Evolutionary conservation across 1,284 basidiomycete species (phyloP), one percentile per base, ranked within the genome.

Genomic region (Ustilago shanxiensis): DNA sequence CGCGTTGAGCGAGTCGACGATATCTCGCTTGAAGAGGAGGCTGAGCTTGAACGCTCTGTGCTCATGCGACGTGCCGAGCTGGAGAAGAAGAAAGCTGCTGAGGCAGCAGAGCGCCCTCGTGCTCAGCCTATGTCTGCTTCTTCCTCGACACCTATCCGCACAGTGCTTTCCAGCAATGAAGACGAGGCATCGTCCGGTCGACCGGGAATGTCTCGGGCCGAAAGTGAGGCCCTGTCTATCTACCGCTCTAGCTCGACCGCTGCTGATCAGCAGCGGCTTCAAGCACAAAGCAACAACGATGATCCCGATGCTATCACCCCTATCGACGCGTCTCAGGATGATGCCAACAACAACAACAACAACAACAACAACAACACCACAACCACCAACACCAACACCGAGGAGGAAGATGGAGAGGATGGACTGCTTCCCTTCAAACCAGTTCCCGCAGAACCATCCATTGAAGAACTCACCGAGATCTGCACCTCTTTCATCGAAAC

Each of bases 401-500:
- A 35, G 35, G 26, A 60, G 2, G 55, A 53, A 2, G 52, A 57
- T 22, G 70, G 59, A 8, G 62, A 71, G 18, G 20, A 37, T 8
- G 72, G 59, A 9, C 11, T 72, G 45, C 41, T 64, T 18, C 75
- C 70, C 0, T 73, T 77, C 67, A 55, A 53, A 22, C 75, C 71
- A 2, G 80, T 61, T 29, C 83, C 72, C 28, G 66, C 79, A 63
- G 89, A 77, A 37, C 79, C 65, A 35, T 80, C 91, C n/a, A 93
- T 91, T 55, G 88, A 89, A 31, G 90, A 91, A 75, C 89, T 97
- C 51, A 91, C 95, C 87, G 88, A 88, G 4, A 90, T 90, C 29
- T 98, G 95, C 86, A 90, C 90, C 49, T 87, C 88, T 10, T 98
- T 98, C 85, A 89, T 98, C 65, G 89, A 90, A 44, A 92, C 93